A percentile compares a stretch with the other conserved stretches of the same genome.
These are phyloP conservation scores for Batrachochytrium dendrobatidis DNA, from an alignment of 371 early-diverging fungal genomes.

Conservation along the genomic window DNA sequence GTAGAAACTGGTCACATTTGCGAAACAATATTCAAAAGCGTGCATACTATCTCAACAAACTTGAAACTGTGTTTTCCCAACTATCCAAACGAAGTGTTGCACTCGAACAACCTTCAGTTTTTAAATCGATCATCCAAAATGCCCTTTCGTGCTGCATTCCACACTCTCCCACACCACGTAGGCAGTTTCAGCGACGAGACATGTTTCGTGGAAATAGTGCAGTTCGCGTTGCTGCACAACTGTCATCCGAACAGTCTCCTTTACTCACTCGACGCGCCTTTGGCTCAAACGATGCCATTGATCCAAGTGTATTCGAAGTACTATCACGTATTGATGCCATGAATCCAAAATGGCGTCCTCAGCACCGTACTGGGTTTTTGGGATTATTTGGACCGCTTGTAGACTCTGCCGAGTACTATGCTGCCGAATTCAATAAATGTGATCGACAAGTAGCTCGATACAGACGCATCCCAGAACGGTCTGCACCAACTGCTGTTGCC, in stretches of 20 bases:
- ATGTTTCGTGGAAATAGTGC: not conserved
- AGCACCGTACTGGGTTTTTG: constrained; percentile 31
- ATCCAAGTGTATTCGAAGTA: constrained; percentile 24
- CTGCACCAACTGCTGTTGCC: constrained; percentile 57
- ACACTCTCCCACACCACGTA: not conserved
- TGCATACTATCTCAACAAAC: constrained; percentile 22
- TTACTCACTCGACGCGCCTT: constrained; percentile 12
- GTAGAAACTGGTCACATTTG: constrained; percentile 39
- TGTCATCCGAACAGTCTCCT: not conserved
- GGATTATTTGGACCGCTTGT: constrained; percentile 47
- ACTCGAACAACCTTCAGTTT: not conserved
- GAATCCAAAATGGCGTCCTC: constrained; percentile 25
- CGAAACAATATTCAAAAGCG: constrained; percentile 32
- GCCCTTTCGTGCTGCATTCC: too few relatives aligned
- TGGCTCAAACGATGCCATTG: constrained; percentile 12
- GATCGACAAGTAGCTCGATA: constrained; percentile 54
- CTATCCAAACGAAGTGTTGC: constrained; percentile 7
- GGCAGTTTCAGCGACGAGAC: not conserved
- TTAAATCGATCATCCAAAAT: too few relatives aligned
- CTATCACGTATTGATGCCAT: constrained; percentile 23
- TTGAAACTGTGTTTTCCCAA: constrained; percentile 26
- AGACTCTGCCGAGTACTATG: constrained; percentile 64
- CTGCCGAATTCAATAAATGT: constrained; percentile 50
- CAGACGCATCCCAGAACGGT: constrained; percentile 44
- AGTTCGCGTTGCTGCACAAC: not conserved